Conservation (phyloP, 2,329 filamentous ascomycete species). For the Dactylella cylindrospora region DNA sequence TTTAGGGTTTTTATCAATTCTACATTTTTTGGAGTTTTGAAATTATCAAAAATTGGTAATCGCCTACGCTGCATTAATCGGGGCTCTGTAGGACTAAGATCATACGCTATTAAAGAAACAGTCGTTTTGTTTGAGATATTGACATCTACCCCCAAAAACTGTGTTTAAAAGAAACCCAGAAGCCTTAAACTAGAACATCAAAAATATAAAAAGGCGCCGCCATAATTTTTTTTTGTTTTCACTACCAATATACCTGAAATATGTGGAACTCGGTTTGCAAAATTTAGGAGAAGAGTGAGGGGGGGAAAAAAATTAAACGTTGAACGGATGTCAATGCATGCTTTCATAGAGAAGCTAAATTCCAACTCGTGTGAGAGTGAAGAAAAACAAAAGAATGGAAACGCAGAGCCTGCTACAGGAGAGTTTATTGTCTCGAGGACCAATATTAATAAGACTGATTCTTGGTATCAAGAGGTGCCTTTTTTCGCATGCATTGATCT, state of each 20-base stretch:
- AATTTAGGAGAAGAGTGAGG: background rate
- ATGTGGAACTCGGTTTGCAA: constrained; percentile 1
- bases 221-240: constrained; percentile 14
- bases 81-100: too few species aligned
- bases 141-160: too few species aligned
- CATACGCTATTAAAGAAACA: too few species aligned
- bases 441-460: too few species aligned
- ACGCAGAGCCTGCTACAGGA: constrained; percentile 41
- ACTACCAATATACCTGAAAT: constrained; percentile 16
- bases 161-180: too few species aligned
- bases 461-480: too few species aligned
- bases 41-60: too few species aligned
- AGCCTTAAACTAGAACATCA: background rate
- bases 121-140: too few species aligned
- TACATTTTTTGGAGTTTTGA: too few species aligned
- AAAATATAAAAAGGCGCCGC: constrained; percentile 23
- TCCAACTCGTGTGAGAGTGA: constrained; percentile 10
- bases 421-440: constrained; percentile 18
- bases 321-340: constrained; percentile 42
- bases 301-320: constrained; percentile 20
- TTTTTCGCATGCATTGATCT: too few species aligned
- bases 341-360: constrained; percentile 25
- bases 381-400: constrained; percentile 17
- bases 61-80: too few species aligned
- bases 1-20: too few species aligned